Conservation (phyloP, 108 stramenopile genomes). For the Halocafeteria seosinensis region DNA sequence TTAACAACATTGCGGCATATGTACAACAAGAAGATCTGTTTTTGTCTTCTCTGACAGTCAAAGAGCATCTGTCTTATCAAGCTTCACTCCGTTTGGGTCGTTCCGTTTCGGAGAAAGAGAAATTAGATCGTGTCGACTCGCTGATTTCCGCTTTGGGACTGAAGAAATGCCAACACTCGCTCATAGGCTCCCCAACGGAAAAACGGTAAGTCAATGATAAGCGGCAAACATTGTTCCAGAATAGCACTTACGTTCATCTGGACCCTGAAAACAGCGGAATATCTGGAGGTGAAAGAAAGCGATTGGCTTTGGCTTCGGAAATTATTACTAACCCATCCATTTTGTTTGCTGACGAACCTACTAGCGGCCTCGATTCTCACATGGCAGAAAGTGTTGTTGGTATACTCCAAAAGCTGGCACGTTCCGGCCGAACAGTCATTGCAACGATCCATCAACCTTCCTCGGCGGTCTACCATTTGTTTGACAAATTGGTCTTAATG, state of each 20-base stretch:
- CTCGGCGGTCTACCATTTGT: conserved; percentile 50
- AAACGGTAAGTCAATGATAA: too few relatives aligned
- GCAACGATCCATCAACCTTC: conserved; percentile 34
- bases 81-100: not conserved
- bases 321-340: conserved; percentile 2
- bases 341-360: conserved; percentile 26
- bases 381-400: not conserved
- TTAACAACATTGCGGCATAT: not conserved
- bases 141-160: not conserved
- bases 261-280: not conserved
- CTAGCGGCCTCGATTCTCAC: conserved; percentile 19
- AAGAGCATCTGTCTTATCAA: not conserved
- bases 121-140: not conserved
- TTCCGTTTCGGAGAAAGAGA: not conserved
- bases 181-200: not conserved
- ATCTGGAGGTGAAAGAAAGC: conserved; percentile 21
- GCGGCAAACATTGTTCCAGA: too few relatives aligned
- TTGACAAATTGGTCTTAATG: conserved; percentile 50
- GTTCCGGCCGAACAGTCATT: not conserved
- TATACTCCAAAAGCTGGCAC: not conserved
- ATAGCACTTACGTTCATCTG: too few relatives aligned
- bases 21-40: not conserved
- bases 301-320: conserved; percentile 14
- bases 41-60: not conserved
- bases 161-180: not conserved